phyloP scores from a whole-genome alignment of 768 basidiomycete genomes.

The Paxillus rubicundulus region DNA sequence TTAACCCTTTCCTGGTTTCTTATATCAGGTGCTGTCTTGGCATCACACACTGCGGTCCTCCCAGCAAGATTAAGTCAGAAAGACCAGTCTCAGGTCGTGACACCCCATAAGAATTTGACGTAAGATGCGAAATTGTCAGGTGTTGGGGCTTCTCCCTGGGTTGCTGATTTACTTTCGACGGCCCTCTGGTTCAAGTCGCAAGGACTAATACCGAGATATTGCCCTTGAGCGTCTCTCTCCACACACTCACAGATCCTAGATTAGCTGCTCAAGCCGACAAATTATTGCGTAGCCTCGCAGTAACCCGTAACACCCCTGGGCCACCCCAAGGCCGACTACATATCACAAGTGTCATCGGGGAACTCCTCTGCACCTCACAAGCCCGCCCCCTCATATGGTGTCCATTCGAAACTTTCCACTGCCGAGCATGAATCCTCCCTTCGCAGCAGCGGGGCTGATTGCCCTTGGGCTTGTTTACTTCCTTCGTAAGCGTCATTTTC shows the following conservation, averaged over 20 bases:
- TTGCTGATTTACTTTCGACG: neutral
- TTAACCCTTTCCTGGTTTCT: too few relatives aligned
- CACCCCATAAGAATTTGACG: neutral
- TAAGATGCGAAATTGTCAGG: neutral
- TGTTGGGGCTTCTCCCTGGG: neutral
- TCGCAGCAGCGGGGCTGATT: neutral
- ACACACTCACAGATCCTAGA: too few relatives aligned
- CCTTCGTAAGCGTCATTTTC: neutral
- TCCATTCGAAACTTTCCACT: neutral
- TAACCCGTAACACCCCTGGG: too few relatives aligned
- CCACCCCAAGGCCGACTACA: neutral
- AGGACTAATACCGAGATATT: neutral
- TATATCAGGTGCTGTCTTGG: too few relatives aligned
- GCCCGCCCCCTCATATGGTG: neutral
- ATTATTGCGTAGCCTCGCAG: too few relatives aligned
- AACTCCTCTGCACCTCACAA: conserved; percentile 3
- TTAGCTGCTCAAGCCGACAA: too few relatives aligned
- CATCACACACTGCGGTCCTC: too few relatives aligned
- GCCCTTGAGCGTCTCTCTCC: neutral
- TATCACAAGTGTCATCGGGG: conserved; percentile 6
- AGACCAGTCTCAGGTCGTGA: neutral
- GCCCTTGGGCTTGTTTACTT: conserved; percentile 2
- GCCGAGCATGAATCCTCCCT: conserved; percentile 9
- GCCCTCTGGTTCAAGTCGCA: neutral
- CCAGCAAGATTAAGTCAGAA: too few relatives aligned